Percentiles rank a stretch among this genome's conserved stretches.
phyloP scores from a whole-genome alignment of 2,329 filamentous ascomycete genomes.

The Penicillium sp. region DNA sequence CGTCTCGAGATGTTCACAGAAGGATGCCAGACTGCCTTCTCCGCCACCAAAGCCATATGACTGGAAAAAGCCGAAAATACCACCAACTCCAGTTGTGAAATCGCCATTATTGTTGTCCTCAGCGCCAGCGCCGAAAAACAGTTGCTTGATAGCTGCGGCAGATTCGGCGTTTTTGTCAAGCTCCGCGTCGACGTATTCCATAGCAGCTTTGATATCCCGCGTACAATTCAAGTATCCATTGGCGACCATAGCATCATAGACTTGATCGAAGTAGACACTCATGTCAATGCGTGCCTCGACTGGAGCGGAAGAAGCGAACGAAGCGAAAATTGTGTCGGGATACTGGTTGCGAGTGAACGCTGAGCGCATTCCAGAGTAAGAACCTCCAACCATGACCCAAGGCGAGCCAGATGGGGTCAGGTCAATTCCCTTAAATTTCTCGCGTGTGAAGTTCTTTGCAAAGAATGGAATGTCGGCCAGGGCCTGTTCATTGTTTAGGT shows the following conservation, averaged over 20 bases:
- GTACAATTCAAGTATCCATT: conserved; percentile 55
- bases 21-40: conserved; percentile 34
- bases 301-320: conserved; percentile 45
- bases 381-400: conserved; percentile 51
- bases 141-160: conserved; percentile 44
- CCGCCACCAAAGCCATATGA: conserved; percentile 44
- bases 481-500: conserved; percentile 46
- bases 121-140: conserved; percentile 51
- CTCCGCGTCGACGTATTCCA: conserved; percentile 51
- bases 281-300: conserved; percentile 52
- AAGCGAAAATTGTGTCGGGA: conserved; percentile 43
- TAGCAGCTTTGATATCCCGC: conserved; percentile 50
- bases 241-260: conserved; percentile 49
- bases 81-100: conserved; percentile 48
- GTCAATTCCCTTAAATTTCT: conserved; percentile 32
- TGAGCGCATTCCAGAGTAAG: conserved; percentile 47
- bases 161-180: conserved; percentile 39
- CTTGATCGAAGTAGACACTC: conserved; percentile 53
- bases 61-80: conserved; percentile 48
- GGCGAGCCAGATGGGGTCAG: conserved; percentile 43
- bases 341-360: conserved; percentile 47
- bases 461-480: conserved; percentile 49
- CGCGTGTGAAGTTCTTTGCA: conserved; percentile 41
- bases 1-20: conserved; percentile 51
- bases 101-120: conserved; percentile 49